These are phyloP conservation scores for Parmales sp. DNA, from an alignment of 108 stramenopile genomes.

Conservation along the genomic window DNA sequence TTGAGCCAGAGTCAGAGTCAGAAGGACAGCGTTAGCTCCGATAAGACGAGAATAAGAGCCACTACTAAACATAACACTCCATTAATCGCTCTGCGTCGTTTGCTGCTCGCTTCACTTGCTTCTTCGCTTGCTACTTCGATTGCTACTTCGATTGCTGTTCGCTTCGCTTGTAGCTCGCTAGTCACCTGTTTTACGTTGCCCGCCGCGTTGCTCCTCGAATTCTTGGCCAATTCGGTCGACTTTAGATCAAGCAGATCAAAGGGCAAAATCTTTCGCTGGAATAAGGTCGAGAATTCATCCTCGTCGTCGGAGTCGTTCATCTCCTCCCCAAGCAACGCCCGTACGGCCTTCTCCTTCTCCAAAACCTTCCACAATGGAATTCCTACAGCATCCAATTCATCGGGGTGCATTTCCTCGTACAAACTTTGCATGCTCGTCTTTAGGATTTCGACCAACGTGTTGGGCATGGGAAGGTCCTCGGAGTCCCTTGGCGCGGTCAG, in stretches of 20 bases:
- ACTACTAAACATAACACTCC: too few species aligned
- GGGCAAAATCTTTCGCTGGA: slow-evolving; percentile 80
- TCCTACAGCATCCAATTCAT: not conserved
- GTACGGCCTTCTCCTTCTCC: slow-evolving; percentile 8
- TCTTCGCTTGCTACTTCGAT: too few species aligned
- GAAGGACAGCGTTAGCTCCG: too few species aligned
- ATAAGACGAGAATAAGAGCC: too few species aligned
- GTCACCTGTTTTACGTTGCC: slow-evolving; percentile 61
- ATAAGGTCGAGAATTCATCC: not conserved
- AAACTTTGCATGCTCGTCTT: slow-evolving; percentile 45
- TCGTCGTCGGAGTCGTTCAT: not conserved
- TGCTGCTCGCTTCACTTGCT: too few species aligned
- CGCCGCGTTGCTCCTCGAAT: slow-evolving; percentile 51
- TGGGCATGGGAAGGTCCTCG: not conserved
- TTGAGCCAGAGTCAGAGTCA: too few species aligned
- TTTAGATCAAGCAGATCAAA: slow-evolving; percentile 66
- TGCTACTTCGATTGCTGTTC: too few species aligned
- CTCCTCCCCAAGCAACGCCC: not conserved
- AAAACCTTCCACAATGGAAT: not conserved
- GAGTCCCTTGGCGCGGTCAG: not conserved
- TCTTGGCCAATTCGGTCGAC: slow-evolving; percentile 37
- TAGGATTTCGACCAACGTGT: not conserved
- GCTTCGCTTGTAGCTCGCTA: too few species aligned
- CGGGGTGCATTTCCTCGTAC: slow-evolving; percentile 16
- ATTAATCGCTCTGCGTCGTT: too few species aligned